Evolutionary conservation across 2,329 filamentous ascomycete species (phyloP), one percentile per base, ranked within the genome.

Genomic region (Diaporthe vexans): DNA sequence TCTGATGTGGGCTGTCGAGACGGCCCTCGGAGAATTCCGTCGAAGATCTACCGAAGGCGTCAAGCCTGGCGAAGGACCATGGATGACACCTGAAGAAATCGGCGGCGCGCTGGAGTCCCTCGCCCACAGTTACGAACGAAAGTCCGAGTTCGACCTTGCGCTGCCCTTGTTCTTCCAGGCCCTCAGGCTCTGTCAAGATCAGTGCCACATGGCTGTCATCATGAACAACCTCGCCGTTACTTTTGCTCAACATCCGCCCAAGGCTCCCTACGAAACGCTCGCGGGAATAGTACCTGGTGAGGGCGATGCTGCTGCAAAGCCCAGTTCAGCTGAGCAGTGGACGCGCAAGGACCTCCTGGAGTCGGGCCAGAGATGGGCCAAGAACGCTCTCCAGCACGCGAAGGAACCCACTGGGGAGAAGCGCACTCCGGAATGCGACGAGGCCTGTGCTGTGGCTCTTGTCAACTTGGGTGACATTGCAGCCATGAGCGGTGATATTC

Each of bases 111-210:
- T 96, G 75, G 94, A 97, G 82, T 88, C 94, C 17, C 88, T 98
- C 33, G 96, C 91, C 24, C 89, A 92, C 74, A 91, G 92, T 78
- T 98, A 97, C 83, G 91, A 94, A 80, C 88, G 89, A 65, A 91
- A 91, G 78, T 90, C 92, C 58, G 91, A 94, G 78, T 93, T 95
- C 80, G 94, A 96, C 78, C 91, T 98, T 2, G 93, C 95, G 8
- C 90, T 95, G 29, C 95, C 95, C 4, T 87, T 98, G 40, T 97
- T 95, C 81, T 91, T 98, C 79, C 95, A 97, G 80, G 94, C 95
- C 8, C 87, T 98, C 46, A 89, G 92, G 24, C 84, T 97, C 59
- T 92, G 81, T 88, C 91, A 84, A 29, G 84, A 85, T 35, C 88
- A 87, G 40, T 98, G 95, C 81, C 95, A 97, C 81, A 91, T 93